phyloP scores from a whole-genome alignment of 1,139 yeast genomes.

The Debaryomycetaceae sp. region DNA sequence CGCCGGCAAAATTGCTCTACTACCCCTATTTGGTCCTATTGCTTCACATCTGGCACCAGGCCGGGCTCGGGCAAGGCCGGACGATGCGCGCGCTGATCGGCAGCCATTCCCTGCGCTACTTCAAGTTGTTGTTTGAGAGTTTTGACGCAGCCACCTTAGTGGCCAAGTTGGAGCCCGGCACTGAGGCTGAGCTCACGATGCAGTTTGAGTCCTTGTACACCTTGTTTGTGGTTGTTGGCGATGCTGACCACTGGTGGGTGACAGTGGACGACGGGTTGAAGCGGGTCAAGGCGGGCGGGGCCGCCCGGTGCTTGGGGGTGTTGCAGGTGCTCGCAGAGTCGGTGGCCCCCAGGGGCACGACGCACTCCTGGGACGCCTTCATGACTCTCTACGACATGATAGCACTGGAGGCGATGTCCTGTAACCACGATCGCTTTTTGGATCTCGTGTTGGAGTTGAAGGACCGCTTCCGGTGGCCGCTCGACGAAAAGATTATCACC shows the following conservation, averaged over 20 bases:
- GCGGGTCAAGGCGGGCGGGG: slow-evolving; percentile 5
- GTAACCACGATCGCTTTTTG: slow-evolving; percentile 23
- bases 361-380: slow-evolving; percentile 24
- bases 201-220: slow-evolving; percentile 14
- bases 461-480: slow-evolving; percentile 30
- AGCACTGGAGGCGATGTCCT: slow-evolving; percentile 12
- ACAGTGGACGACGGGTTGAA: slow-evolving; percentile 12
- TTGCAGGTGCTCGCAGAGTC: slow-evolving; percentile 15
- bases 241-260: slow-evolving; percentile 7
- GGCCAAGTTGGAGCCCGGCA: neutral
- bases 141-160: slow-evolving; percentile 6
- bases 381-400: slow-evolving; percentile 18
- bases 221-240: slow-evolving; percentile 3
- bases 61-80: slow-evolving; percentile 3
- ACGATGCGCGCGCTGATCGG: neutral
- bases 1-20: slow-evolving; percentile 1
- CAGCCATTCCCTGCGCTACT: too few species aligned
- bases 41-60: slow-evolving; percentile 4
- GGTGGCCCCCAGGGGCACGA: too few species aligned
- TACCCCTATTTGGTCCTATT: slow-evolving; percentile 5
- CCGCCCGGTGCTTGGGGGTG: slow-evolving; percentile 10
- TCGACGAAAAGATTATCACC: slow-evolving; percentile 31
- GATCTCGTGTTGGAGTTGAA: slow-evolving; percentile 27
- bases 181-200: neutral
- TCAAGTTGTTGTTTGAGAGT: slow-evolving; percentile 8